Evolutionary conservation across 2,329 filamentous ascomycete species (phyloP).

Genomic region (Fusarium guadeloupense): DNA sequence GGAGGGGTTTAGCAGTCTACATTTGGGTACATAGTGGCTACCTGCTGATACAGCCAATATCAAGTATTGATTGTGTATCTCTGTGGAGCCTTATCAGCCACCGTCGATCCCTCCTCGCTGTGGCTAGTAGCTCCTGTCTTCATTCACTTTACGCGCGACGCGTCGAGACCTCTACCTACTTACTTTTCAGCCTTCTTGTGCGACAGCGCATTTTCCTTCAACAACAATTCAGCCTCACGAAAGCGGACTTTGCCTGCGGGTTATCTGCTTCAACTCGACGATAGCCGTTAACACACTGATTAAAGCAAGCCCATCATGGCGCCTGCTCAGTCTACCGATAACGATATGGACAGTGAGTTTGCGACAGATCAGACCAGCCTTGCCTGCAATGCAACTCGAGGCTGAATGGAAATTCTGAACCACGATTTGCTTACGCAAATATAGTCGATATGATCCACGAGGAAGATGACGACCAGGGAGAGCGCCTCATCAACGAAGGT

Average conservation of each 20-base stretch:
- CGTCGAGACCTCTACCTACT: conserved; percentile 41
- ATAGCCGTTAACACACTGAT: not conserved
- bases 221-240: conserved; percentile 10
- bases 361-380: conserved; percentile 10
- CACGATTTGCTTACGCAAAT: conserved; percentile 5
- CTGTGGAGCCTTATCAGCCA: conserved; percentile 22
- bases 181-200: conserved; percentile 46
- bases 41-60: too few species aligned
- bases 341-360: conserved; percentile 50
- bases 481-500: conserved; percentile 96
- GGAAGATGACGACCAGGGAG: conserved; percentile 76
- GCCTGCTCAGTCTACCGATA: conserved; percentile 48
- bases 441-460: conserved; percentile 62
- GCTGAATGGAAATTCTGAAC: not conserved
- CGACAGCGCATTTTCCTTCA: conserved; percentile 23
- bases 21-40: not conserved
- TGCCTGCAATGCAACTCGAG: conserved; percentile 1
- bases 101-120: conserved; percentile 16
- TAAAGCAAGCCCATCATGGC: conserved; percentile 44
- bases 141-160: conserved; percentile 53
- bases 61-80: too few species aligned
- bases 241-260: not conserved
- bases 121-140: conserved; percentile 20
- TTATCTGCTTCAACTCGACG: not conserved
- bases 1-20: conserved; percentile 30